Evolutionary conservation across 2,329 filamentous ascomycete genomes (phyloP).

Genomic region (Plectosphaerella cucumerina): DNA sequence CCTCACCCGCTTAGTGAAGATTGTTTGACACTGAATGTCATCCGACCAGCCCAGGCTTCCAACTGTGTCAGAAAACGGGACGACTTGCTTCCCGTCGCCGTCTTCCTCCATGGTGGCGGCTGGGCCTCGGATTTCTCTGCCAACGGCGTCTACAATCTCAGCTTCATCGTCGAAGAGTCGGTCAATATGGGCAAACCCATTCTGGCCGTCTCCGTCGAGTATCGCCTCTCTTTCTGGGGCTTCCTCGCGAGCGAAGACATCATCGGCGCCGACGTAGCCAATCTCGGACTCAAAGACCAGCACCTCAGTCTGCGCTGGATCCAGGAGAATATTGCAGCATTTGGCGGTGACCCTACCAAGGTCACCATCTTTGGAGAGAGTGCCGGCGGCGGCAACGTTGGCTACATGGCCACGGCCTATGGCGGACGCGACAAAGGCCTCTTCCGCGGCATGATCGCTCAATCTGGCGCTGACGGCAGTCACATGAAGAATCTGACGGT

Average conservation of each 20-base stretch:
- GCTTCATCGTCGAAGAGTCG: conserved; percentile 49
- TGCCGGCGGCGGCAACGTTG: conserved; percentile 50
- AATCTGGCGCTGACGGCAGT: neutral
- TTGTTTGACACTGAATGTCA: conserved; percentile 23
- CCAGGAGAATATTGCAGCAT: conserved; percentile 55
- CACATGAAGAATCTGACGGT: neutral
- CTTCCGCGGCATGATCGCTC: conserved; percentile 1
- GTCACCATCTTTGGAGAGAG: conserved; percentile 59
- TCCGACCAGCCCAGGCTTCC: conserved; percentile 19
- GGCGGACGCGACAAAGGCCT: neutral
- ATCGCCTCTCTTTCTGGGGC: neutral
- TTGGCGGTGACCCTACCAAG: conserved; percentile 58
- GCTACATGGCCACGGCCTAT: conserved; percentile 1
- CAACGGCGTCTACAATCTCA: conserved; percentile 56
- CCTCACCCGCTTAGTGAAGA: conserved; percentile 16
- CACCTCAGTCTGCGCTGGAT: conserved; percentile 55
- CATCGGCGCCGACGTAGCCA: conserved; percentile 18
- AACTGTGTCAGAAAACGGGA: conserved; percentile 23
- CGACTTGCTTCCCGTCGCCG: conserved; percentile 48
- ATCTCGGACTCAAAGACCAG: conserved; percentile 55
- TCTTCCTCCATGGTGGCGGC: conserved; percentile 55
- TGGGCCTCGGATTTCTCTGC: conserved; percentile 26
- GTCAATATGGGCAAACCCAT: conserved; percentile 42
- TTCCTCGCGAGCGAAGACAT: neutral
- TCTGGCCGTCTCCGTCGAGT: conserved; percentile 31